These are phyloP conservation scores for Plicaturopsis crispa DNA, from an alignment of 768 basidiomycete species.

Conservation along the genomic window DNA sequence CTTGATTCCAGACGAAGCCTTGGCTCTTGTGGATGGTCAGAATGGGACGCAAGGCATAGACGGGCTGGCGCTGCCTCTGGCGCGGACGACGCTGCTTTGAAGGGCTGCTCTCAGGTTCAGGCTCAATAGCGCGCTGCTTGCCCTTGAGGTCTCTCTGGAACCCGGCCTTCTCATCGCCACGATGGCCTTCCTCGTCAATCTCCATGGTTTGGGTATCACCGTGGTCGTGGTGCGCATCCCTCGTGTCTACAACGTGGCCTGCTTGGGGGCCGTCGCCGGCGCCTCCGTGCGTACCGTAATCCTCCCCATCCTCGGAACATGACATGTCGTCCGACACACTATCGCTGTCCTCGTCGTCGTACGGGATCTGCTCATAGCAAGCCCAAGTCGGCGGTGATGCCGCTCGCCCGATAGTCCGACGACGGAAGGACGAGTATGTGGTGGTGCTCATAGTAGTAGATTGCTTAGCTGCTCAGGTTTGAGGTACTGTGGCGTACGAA, in stretches of 20 bases:
- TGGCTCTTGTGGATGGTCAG: slow-evolving; percentile 82
- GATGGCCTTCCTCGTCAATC: slow-evolving; percentile 31
- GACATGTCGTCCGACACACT: slow-evolving; percentile 44
- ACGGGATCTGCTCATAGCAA: slow-evolving; percentile 85
- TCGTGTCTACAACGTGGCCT: slow-evolving; percentile 9
- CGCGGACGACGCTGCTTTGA: slow-evolving; percentile 43
- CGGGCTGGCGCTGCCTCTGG: slow-evolving; percentile 42
- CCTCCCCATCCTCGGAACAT: slow-evolving; percentile 71
- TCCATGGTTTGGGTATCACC: slow-evolving; percentile 34
- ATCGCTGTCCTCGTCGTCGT: slow-evolving; percentile 55
- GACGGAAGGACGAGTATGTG: slow-evolving; percentile 54
- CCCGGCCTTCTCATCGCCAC: slow-evolving; percentile 28
- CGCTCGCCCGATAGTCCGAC: slow-evolving; percentile 71
- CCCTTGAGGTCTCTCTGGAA: slow-evolving; percentile 63
- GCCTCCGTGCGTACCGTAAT: slow-evolving; percentile 34
- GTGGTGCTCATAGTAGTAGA: slow-evolving; percentile 21
- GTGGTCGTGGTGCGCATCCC: too few species aligned
- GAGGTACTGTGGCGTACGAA: too few species aligned
- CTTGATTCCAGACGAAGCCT: slow-evolving; percentile 91
- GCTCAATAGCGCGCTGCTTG: slow-evolving; percentile 72
- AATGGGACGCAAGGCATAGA: slow-evolving; percentile 69
- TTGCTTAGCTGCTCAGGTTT: too few species aligned
- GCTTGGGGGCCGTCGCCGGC: slow-evolving; percentile 16
- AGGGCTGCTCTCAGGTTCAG: slow-evolving; percentile 42
- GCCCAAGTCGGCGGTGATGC: slow-evolving; percentile 84